Conservation (phyloP, 768 basidiomycete species). For the Tylopilus sp. region DNA sequence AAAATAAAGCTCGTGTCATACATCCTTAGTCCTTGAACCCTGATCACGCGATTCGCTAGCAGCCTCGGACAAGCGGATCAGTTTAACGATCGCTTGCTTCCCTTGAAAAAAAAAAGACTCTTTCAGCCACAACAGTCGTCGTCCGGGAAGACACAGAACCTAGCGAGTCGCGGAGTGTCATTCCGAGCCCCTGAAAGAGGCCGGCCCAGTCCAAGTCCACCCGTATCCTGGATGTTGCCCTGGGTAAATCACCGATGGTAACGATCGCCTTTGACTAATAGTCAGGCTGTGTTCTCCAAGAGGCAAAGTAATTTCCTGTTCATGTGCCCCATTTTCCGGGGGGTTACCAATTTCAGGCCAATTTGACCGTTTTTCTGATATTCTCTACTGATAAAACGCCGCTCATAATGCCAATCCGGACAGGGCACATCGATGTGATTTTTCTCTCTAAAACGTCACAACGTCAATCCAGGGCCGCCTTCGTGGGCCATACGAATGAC, state of each 20-base stretch:
- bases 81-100: neutral
- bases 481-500: conserved; percentile 2
- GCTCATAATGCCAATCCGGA: neutral
- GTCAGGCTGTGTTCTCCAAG: neutral
- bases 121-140: conserved; percentile 3
- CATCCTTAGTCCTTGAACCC: neutral
- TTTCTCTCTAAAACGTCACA: conserved; percentile 8
- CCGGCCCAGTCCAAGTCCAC: neutral
- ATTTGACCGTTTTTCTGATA: neutral
- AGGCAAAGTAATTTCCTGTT: conserved; percentile 1
- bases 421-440: neutral
- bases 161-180: conserved; percentile 4
- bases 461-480: neutral
- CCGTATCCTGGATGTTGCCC: conserved; percentile 7
- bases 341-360: conserved; percentile 1
- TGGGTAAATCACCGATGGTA: neutral
- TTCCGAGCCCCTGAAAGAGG: conserved; percentile 7
- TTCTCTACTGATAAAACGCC: neutral
- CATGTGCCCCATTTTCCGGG: neutral
- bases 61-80: neutral
- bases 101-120: neutral
- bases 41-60: neutral
- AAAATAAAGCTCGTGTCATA: neutral
- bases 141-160: neutral
- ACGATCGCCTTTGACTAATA: neutral